These are phyloP conservation scores for Candida smagusa DNA, from an alignment of 1,139 yeast species.

Conservation along the genomic window DNA sequence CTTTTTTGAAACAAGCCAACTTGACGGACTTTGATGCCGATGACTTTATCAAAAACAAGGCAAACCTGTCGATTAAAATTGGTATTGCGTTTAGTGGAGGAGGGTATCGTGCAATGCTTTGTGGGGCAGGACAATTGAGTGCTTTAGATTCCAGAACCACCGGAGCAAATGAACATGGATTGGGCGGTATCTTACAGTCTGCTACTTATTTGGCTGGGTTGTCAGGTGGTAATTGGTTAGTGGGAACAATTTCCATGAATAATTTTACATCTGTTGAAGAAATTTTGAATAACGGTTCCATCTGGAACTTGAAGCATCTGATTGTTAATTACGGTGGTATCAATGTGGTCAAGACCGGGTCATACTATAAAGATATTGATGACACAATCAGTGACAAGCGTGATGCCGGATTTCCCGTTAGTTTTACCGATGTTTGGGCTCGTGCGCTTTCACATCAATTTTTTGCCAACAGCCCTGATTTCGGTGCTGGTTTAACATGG, in stretches of 20 bases:
- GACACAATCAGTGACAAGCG: slow-evolving; percentile 58
- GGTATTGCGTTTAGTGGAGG: slow-evolving; percentile 27
- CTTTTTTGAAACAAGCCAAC: slow-evolving; percentile 17
- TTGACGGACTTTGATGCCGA: slow-evolving; percentile 20
- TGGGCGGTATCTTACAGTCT: slow-evolving; percentile 76
- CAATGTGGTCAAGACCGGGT: slow-evolving; percentile 54
- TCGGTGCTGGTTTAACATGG: slow-evolving; percentile 66
- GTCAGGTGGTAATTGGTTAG: slow-evolving; percentile 86
- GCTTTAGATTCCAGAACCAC: slow-evolving; percentile 23
- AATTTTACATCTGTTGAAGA: slow-evolving; percentile 74
- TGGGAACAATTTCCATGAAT: slow-evolving; percentile 76
- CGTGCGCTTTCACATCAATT: slow-evolving; percentile 77
- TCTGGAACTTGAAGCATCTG: slow-evolving; percentile 70
- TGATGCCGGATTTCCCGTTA: slow-evolving; percentile 73
- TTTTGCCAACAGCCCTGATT: slow-evolving; percentile 53
- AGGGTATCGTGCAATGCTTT: slow-evolving; percentile 27
- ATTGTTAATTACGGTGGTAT: slow-evolving; percentile 70
- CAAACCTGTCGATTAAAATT: slow-evolving; percentile 18
- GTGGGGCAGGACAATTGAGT: slow-evolving; percentile 25
- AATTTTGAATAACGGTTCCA: slow-evolving; percentile 44
- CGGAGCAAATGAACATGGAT: slow-evolving; percentile 55
- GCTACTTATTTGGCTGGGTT: slow-evolving; percentile 75
- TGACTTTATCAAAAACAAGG: slow-evolving; percentile 16
- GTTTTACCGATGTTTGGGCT: slow-evolving; percentile 95
- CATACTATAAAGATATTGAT: slow-evolving; percentile 52